A percentile compares a stretch with the other conserved stretches of the same genome.
Evolutionary conservation across 2,329 filamentous ascomycete species (phyloP).

Genomic region (Talaromyces albobiverticillius): DNA sequence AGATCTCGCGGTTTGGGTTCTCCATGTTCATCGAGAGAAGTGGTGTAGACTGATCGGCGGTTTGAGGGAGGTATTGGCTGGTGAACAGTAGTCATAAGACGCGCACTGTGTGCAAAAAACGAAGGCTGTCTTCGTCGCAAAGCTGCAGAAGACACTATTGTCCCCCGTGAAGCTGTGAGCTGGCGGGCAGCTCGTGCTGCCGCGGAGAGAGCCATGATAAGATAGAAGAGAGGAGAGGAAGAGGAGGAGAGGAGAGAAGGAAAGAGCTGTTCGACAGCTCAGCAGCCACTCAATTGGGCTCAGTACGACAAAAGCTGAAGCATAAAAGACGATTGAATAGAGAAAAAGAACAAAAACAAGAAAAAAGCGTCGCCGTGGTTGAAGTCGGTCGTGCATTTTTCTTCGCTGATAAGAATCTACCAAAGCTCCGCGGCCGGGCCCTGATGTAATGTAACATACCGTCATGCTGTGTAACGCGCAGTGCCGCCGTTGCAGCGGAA

Average conservation of each 20-base stretch:
- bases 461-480: neutral
- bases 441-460: constrained; percentile 5
- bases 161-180: neutral
- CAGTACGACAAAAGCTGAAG: neutral
- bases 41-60: constrained; percentile 68
- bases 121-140: neutral
- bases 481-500: neutral
- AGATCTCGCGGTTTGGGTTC: constrained; percentile 36
- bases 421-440: constrained; percentile 5
- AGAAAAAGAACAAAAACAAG: neutral
- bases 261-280: constrained; percentile 5
- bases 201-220: constrained; percentile 14
- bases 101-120: constrained; percentile 25
- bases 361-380: no score
- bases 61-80: constrained; percentile 18
- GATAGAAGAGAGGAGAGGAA: neutral
- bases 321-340: neutral
- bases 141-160: constrained; percentile 4
- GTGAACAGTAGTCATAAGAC: constrained; percentile 22
- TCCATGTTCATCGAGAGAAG: constrained; percentile 84
- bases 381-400: neutral
- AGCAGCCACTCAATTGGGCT: constrained; percentile 10
- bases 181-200: constrained; percentile 11
- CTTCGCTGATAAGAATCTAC: constrained; percentile 7
- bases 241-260: neutral